A percentile compares a stretch with the other conserved stretches of the same genome.
Conservation (phyloP, 495 filamentous ascomycete genomes). For the Wilcoxina mikolae region DNA sequence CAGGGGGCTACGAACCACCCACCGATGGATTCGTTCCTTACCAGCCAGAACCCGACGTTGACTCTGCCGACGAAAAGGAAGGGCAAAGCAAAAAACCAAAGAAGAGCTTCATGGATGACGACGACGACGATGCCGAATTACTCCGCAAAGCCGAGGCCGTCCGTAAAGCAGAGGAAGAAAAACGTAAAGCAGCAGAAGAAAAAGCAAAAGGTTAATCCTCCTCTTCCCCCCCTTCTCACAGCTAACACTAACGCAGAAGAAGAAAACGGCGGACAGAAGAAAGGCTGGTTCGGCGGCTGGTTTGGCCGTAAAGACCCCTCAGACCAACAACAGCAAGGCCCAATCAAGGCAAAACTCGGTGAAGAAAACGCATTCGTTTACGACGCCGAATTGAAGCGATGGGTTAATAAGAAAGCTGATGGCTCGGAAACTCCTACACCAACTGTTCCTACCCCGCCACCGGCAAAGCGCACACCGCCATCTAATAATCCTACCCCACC, state of each 20-base stretch:
- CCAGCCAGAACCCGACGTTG: constrained; percentile 30
- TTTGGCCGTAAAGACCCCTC: constrained; percentile 47
- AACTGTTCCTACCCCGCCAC: constrained; percentile 26
- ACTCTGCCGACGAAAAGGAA: constrained; percentile 32
- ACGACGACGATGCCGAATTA: constrained; percentile 51
- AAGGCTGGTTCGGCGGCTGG: constrained; percentile 80
- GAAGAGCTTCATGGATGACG: constrained; percentile 67
- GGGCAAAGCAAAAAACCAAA: constrained; percentile 42
- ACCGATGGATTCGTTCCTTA: constrained; percentile 34
- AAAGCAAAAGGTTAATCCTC: constrained; percentile 5
- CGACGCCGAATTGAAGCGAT: constrained; percentile 85
- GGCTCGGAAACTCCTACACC: constrained; percentile 40
- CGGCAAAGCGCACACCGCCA: no score
- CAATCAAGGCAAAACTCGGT: constrained; percentile 87
- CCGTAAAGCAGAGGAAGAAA: constrained; percentile 41
- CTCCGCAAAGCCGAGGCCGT: constrained; percentile 12
- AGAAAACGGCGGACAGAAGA: constrained; percentile 38
- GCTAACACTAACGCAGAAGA: constrained; percentile 29
- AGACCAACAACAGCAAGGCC: constrained; percentile 31
- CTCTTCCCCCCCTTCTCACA: constrained; percentile 9
- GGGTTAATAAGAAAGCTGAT: constrained; percentile 90
- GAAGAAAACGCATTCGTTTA: constrained; percentile 89
- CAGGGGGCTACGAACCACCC: constrained; percentile 39
- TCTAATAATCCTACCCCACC: constrained; percentile 32
- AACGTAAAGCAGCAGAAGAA: constrained; percentile 50